Base-by-base conservation (phyloP, 441 rosid species). In the Populus hybrid region DNA sequence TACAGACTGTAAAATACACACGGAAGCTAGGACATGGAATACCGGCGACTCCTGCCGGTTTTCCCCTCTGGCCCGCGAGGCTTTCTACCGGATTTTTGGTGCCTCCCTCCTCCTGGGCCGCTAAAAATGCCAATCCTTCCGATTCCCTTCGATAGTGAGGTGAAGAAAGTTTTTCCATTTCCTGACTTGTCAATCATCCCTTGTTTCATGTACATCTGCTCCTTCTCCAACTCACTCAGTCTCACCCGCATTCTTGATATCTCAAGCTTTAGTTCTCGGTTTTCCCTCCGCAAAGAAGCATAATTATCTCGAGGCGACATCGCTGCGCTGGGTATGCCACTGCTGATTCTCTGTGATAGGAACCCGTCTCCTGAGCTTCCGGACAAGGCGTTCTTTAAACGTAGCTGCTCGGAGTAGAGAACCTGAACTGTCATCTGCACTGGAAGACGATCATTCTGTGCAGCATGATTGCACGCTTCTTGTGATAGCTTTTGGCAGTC, bases 231-330 rank as follows among this genome's bases (percentile, higher is more conserved):
- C 82, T 93, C 97, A 5, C 92, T 89, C 24, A 95, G 86, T 82
- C 97, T 92, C 78, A 90, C 92, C 82, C 97, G 81, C 97, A 95
- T 95, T 73, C 99, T 90, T 8, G 97, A 90, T 81, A 95, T 89
- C 82, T 95, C 97, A 4, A 89, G 95, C 89, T 92, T 95, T 59
- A 93, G 91, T 77, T 95, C 95, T 73, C 97, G 86, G 81, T 93
- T 95, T 80, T 95, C 99, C 86, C 98, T 89, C 75, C 97, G 85
- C 64, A 93, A 12, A 11, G 94, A 92, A 0, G 98, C 97, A 28
- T 95, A 95, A 35, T 89, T 93, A 66, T 95, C 97, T 57, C 92
- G 84, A 16, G 99, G 99, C 6, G 98, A 92, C 86, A 92, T 92
- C 30, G 90, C 91, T 71, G 97, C 87, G 76, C 93, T 95, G 0